Conservation (phyloP, 176 grass and related monocot species). For the Phyllostachys edulis region DNA sequence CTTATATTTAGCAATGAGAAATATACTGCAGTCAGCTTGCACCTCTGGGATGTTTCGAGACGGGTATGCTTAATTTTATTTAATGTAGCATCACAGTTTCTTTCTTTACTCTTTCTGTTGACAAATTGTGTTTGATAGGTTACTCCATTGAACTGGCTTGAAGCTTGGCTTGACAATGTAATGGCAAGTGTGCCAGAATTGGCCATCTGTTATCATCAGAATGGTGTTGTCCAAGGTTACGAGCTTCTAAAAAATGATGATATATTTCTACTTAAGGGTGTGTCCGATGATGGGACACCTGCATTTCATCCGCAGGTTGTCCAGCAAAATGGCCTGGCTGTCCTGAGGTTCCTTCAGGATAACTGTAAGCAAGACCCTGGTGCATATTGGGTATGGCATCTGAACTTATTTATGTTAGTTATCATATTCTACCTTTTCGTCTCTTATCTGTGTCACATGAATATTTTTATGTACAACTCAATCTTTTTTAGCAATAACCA, state of each 20-base stretch:
- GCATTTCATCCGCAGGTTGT: conserved; percentile 95
- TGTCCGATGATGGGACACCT: conserved; percentile 89
- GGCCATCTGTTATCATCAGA: conserved; percentile 95
- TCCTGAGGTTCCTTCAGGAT: conserved; percentile 88
- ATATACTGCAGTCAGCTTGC: conserved; percentile 92
- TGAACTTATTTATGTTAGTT: background rate
- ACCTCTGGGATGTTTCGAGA: conserved; percentile 95
- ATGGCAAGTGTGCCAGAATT: conserved; percentile 98
- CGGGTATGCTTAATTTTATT: conserved; percentile 62
- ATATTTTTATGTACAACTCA: conserved; percentile 11
- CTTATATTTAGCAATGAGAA: conserved; percentile 98
- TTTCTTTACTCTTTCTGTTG: conserved; percentile 14
- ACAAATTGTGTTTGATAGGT: conserved; percentile 55
- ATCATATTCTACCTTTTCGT: conserved; percentile 5
- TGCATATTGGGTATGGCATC: conserved; percentile 85
- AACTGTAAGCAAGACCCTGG: conserved; percentile 98
- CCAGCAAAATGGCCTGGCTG: conserved; percentile 96
- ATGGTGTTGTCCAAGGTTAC: conserved; percentile 97
- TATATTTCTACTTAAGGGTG: conserved; percentile 89
- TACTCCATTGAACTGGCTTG: conserved; percentile 93
- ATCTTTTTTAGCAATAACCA: background rate
- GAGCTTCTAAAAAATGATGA: conserved; percentile 98
- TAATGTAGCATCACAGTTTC: conserved; percentile 3
- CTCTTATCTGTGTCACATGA: background rate
- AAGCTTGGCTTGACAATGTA: conserved; percentile 97